phyloP scores from a whole-genome alignment of 768 basidiomycete species.

The Suillus subaureus region DNA sequence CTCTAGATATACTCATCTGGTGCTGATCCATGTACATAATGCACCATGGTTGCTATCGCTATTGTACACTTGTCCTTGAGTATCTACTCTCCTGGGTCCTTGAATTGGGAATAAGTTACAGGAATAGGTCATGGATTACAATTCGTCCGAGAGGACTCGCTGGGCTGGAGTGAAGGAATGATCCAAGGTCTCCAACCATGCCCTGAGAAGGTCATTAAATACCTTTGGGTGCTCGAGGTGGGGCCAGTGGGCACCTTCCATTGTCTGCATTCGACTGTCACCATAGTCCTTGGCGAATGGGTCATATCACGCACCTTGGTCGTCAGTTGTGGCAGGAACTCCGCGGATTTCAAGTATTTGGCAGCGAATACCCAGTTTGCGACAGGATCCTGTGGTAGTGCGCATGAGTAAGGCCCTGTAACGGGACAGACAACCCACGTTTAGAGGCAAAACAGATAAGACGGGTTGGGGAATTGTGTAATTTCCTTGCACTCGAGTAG shows the following conservation, averaged over 20 bases:
- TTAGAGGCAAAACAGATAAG: conserved; percentile 42
- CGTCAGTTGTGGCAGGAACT: conserved; percentile 38
- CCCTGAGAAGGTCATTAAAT: conserved; percentile 52
- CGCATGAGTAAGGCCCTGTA: background rate
- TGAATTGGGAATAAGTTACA: background rate
- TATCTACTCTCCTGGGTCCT: background rate
- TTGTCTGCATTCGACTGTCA: conserved; percentile 35
- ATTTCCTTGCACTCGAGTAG: conserved; percentile 43
- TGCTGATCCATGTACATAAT: conserved; percentile 5
- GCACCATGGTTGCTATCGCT: background rate
- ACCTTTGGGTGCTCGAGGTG: conserved; percentile 60
- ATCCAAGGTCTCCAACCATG: conserved; percentile 46
- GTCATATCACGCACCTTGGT: conserved; percentile 31
- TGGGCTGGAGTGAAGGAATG: background rate
- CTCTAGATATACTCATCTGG: conserved; percentile 2
- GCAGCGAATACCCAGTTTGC: conserved; percentile 43
- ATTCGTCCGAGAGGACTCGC: background rate
- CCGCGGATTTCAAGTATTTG: conserved; percentile 26
- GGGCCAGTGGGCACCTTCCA: conserved; percentile 65
- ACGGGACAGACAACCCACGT: conserved; percentile 26
- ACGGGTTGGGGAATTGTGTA: conserved; percentile 44
- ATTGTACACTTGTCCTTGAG: background rate
- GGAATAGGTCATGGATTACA: background rate
- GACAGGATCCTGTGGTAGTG: conserved; percentile 40
- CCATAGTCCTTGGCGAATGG: conserved; percentile 40